phyloP scores from a whole-genome alignment of 2,329 filamentous ascomycete genomes.

The Lachnellula willkommii region DNA sequence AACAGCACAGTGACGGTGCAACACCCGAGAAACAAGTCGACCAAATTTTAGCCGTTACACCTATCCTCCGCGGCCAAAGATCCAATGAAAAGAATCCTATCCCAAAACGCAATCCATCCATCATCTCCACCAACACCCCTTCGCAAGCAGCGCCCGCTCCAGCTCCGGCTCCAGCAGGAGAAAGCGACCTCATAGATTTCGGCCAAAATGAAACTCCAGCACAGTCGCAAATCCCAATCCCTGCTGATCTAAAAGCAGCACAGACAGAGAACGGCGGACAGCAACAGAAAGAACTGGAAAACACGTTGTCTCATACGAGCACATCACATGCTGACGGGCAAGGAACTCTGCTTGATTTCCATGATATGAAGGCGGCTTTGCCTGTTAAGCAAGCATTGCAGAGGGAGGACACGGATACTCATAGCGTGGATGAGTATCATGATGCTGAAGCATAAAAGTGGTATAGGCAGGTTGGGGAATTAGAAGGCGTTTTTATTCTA shows the following conservation, averaged over 20 bases:
- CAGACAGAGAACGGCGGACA: conserved; percentile 25
- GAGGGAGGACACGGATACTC: conserved; percentile 28
- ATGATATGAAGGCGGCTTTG: conserved; percentile 48
- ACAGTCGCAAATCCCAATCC: conserved; percentile 12
- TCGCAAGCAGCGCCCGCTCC: conserved; percentile 4
- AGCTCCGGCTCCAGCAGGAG: conserved; percentile 8
- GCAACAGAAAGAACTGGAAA: conserved; percentile 27
- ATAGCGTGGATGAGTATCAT: conserved; percentile 31
- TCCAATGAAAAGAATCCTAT: conserved; percentile 50
- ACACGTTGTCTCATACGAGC: conserved; percentile 24
- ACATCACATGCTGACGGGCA: not conserved
- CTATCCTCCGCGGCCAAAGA: conserved; percentile 75
- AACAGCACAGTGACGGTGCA: conserved; percentile 49
- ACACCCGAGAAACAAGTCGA: conserved; percentile 66
- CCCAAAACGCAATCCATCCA: conserved; percentile 38
- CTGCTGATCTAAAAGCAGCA: conserved; percentile 22
- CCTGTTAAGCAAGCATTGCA: conserved; percentile 26
- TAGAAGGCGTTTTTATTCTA: conserved; percentile 7
- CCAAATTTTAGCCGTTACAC: conserved; percentile 81
- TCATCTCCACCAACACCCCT: conserved; percentile 1
- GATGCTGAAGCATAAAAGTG: conserved; percentile 27
- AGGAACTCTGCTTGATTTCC: conserved; percentile 44
- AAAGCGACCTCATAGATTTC: conserved; percentile 53
- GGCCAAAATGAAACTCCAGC: conserved; percentile 34
- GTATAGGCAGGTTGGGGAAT: not conserved